Evolutionary conservation across 2,329 filamentous ascomycete genomes (phyloP).

Genomic region (Colletotrichum eremochloae): DNA sequence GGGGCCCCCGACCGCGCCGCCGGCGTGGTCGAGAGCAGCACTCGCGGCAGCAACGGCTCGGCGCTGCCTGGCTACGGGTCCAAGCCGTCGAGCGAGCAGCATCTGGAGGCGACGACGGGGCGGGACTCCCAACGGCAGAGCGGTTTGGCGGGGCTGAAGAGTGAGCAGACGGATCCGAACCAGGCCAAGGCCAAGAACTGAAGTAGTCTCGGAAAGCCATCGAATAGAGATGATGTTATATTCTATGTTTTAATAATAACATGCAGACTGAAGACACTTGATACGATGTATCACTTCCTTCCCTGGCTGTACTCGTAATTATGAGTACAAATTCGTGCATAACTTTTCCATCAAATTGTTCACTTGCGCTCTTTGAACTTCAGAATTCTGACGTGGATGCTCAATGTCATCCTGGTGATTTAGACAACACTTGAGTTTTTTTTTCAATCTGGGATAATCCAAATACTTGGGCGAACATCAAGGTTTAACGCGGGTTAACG

Average conservation of each 20-base stretch:
- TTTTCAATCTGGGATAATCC: too few species aligned
- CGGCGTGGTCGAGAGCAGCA: conserved; percentile 10
- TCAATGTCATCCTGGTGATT: too few species aligned
- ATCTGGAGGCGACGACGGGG: neutral
- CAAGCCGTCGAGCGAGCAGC: conserved; percentile 19
- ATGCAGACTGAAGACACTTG: neutral
- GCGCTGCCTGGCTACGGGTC: neutral
- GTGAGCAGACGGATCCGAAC: conserved; percentile 24
- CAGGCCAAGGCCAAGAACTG: conserved; percentile 14
- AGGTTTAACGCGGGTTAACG: too few species aligned
- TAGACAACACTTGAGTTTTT: too few species aligned
- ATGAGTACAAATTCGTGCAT: neutral
- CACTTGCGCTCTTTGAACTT: too few species aligned
- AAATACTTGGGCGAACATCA: too few species aligned
- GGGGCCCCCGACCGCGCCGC: conserved; percentile 26
- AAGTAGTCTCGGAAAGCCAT: neutral
- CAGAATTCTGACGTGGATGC: too few species aligned
- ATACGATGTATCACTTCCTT: too few species aligned
- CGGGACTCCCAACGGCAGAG: conserved; percentile 7
- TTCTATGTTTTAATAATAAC: too few species aligned
- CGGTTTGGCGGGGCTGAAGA: conserved; percentile 23
- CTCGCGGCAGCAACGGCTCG: neutral
- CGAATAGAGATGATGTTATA: neutral
- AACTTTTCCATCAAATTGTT: neutral
- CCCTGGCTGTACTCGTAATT: neutral